A percentile compares a stretch with the other conserved stretches of the same genome.
Conservation (phyloP, 2,329 filamentous ascomycete genomes). For the Trichoderma citrinoviride region DNA sequence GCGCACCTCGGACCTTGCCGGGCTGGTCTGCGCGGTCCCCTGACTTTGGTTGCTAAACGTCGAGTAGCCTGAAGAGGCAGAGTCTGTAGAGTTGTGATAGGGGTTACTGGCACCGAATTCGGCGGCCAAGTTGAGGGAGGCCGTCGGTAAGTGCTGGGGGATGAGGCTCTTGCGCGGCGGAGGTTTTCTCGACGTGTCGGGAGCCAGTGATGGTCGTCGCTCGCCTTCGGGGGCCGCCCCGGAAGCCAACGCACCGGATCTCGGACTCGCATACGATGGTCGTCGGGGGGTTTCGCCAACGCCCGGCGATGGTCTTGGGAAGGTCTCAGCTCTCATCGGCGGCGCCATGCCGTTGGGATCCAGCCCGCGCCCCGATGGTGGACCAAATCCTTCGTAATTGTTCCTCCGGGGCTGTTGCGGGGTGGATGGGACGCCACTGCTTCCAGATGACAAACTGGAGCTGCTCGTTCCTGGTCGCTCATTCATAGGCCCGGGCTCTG, state of each 20-base stretch:
- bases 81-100: slow-evolving; percentile 63
- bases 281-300: slow-evolving; percentile 40
- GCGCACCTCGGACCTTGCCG: slow-evolving; percentile 34
- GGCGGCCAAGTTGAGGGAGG: slow-evolving; percentile 54
- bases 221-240: slow-evolving; percentile 27
- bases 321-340: slow-evolving; percentile 52
- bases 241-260: slow-evolving; percentile 36
- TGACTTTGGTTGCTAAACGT: slow-evolving; percentile 57
- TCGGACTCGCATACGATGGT: slow-evolving; percentile 48
- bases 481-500: slow-evolving; percentile 8
- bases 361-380: slow-evolving; percentile 41
- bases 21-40: slow-evolving; percentile 57
- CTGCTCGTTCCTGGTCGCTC: slow-evolving; percentile 24
- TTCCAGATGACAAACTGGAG: slow-evolving; percentile 24
- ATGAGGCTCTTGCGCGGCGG: slow-evolving; percentile 52
- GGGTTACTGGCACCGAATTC: slow-evolving; percentile 62
- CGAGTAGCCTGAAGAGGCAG: slow-evolving; percentile 63
- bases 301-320: slow-evolving; percentile 43
- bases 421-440: slow-evolving; percentile 31
- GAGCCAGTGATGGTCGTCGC: slow-evolving; percentile 41
- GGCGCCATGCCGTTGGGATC: slow-evolving; percentile 39
- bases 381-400: slow-evolving; percentile 58
- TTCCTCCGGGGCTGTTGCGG: slow-evolving; percentile 47
- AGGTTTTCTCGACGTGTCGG: slow-evolving; percentile 51
- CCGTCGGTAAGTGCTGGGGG: slow-evolving; percentile 37